Conservation (phyloP, 176 grass and related monocot genomes). For the Oryza glaberrima region DNA sequence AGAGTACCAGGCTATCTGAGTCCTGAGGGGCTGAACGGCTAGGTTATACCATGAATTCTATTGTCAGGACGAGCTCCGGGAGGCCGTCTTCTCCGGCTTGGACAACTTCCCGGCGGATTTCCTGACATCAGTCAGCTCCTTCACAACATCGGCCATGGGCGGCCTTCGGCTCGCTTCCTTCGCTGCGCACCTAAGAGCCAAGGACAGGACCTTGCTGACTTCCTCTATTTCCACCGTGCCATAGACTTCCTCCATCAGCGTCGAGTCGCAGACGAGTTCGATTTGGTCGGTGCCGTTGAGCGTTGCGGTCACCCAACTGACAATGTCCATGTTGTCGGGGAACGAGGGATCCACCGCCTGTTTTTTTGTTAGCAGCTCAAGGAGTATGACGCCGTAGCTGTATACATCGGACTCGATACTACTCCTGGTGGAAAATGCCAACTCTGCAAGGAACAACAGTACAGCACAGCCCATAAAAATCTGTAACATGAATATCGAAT, state of each 20-base stretch:
- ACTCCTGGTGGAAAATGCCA: constrained; percentile 63
- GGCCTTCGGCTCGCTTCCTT: constrained; percentile 49
- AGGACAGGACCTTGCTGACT: constrained; percentile 45
- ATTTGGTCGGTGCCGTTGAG: constrained; percentile 44
- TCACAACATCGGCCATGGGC: constrained; percentile 57
- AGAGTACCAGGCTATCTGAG: neutral
- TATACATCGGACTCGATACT: constrained; percentile 64
- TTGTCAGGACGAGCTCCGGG: neutral
- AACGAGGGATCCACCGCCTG: constrained; percentile 49
- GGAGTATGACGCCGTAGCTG: constrained; percentile 76
- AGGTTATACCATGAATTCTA: neutral
- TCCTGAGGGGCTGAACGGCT: neutral
- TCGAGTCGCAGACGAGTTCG: constrained; percentile 49
- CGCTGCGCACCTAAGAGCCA: constrained; percentile 57
- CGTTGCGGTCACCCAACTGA: constrained; percentile 47
- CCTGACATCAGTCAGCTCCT: constrained; percentile 46
- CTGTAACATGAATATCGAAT: neutral
- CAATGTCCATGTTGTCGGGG: constrained; percentile 48
- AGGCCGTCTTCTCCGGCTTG: neutral
- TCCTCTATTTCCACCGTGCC: constrained; percentile 55
- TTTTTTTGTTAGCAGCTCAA: constrained; percentile 70
- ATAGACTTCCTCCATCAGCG: constrained; percentile 52
- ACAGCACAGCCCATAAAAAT: neutral
- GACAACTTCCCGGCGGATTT: neutral
- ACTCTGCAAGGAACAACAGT: constrained; percentile 40